phyloP scores from a whole-genome alignment of 768 basidiomycete genomes.

The Calvatia gigantea region DNA sequence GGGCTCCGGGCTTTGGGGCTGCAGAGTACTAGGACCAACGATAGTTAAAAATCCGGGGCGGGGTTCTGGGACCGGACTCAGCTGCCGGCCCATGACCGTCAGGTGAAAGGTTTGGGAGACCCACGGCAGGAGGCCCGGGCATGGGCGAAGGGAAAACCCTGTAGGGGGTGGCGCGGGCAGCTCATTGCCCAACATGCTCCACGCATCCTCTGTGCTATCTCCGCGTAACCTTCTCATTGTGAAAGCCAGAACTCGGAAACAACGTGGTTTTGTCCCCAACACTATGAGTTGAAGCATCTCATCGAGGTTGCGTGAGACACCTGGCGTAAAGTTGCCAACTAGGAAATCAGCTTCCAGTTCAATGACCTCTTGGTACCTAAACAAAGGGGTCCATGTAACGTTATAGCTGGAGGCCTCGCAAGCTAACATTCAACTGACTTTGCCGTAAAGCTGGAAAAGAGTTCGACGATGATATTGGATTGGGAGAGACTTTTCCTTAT shows the following conservation, averaged over 20 bases:
- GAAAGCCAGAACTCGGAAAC: not conserved
- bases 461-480: constrained; percentile 12
- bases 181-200: not conserved
- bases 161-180: not conserved
- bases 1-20: too few relatives aligned
- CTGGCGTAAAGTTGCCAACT: not conserved
- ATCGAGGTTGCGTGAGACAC: not conserved
- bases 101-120: too few relatives aligned
- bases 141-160: not conserved
- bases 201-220: not conserved
- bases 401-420: not conserved
- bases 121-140: too few relatives aligned
- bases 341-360: not conserved
- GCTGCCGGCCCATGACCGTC: too few relatives aligned
- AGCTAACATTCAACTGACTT: constrained; percentile 5
- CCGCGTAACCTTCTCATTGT: not conserved
- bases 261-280: not conserved
- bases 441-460: constrained; percentile 11
- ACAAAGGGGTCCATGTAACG: not conserved
- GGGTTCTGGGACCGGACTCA: too few relatives aligned
- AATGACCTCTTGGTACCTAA: not conserved
- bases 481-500: constrained; percentile 6
- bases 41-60: too few relatives aligned
- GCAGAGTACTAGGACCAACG: too few relatives aligned
- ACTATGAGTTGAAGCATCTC: not conserved